Evolutionary conservation across 2,329 filamentous ascomycete species (phyloP).

Genomic region (Pezicula neosporulosa): DNA sequence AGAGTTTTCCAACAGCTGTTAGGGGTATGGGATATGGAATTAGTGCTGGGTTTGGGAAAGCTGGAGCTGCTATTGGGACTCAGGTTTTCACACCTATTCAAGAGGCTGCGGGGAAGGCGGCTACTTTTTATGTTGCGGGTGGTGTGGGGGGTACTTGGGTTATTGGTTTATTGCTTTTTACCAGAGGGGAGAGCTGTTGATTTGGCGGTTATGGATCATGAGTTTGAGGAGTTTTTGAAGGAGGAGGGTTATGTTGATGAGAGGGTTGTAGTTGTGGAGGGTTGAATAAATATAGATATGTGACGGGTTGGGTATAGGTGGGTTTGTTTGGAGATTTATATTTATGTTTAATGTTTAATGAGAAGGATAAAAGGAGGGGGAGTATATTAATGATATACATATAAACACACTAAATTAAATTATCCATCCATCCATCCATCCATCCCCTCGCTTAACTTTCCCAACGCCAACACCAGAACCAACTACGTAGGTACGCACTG

Average conservation of each 20-base stretch:
- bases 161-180: conserved; percentile 27
- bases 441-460: no score
- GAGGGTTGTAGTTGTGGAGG: conserved; percentile 3
- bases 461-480: no score
- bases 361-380: no score
- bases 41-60: conserved; percentile 30
- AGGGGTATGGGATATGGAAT: conserved; percentile 30
- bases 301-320: no score
- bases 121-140: conserved; percentile 30
- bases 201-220: conserved; percentile 25
- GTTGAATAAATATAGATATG: no score
- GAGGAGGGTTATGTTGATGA: conserved; percentile 5
- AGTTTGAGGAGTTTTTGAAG: conserved; percentile 8
- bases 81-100: conserved; percentile 31
- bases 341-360: no score
- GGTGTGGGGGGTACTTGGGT: conserved; percentile 26
- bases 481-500: no score
- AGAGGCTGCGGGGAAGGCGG: conserved; percentile 23
- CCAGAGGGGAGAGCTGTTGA: conserved; percentile 27
- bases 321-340: no score
- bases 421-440: no score
- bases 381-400: no score
- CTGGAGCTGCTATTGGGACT: conserved; percentile 31
- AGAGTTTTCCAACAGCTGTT: conserved; percentile 30
- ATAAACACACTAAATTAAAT: no score